Base-by-base conservation (phyloP, 1,284 basidiomycete species). In the Leccinum pallidistipes region DNA sequence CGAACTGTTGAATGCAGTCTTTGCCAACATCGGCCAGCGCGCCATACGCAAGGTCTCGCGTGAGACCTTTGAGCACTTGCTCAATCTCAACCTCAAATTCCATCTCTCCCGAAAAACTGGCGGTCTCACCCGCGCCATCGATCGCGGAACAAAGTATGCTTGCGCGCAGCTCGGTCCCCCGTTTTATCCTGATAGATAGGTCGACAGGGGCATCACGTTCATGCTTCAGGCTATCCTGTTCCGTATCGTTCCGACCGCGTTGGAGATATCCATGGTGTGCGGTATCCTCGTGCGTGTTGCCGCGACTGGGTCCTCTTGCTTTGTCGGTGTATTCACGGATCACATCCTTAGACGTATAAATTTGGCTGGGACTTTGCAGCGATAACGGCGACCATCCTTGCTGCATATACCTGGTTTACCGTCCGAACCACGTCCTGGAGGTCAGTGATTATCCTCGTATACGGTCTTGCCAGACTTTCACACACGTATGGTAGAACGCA, bases 341-440 rank as follows among this genome's bases (percentile, higher is more conserved):
- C 18, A 24, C 49, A 57, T 61, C 16, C 51, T 12, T 51, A 95
- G 92, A 94, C 92, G 3, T 98, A 94, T 75, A 98, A 98, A 73
- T 99, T 97, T 71, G 97, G 97, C 3, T 95, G 92, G 86, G 90
- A 96, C 73, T 99, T 97, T 77, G 97, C 97, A 1, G 93, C 91
- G 0, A 90, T 99, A 47, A 98, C 96, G 0, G 83, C 87, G 1
- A 76, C 85, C 5, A 95, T 96, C 0, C 90, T 99, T 84, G 90
- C 84, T 1, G 87, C 92, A 14, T 99, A 99, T 73, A 93, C 95
- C 0, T 98, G 95, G 94, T 99, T 98, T 74, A 99, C 97, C 1
- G 90, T 99, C 45, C 85, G 87, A 57, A 99, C 97, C 3, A 99
- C 97, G 0, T 87, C 94, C 3, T 99, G 97, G 97, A 80, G 94